Evolutionary conservation across 2,329 filamentous ascomycete genomes (phyloP), one percentile per base, ranked within the genome.

Genomic region (Botryotinia globosa): DNA sequence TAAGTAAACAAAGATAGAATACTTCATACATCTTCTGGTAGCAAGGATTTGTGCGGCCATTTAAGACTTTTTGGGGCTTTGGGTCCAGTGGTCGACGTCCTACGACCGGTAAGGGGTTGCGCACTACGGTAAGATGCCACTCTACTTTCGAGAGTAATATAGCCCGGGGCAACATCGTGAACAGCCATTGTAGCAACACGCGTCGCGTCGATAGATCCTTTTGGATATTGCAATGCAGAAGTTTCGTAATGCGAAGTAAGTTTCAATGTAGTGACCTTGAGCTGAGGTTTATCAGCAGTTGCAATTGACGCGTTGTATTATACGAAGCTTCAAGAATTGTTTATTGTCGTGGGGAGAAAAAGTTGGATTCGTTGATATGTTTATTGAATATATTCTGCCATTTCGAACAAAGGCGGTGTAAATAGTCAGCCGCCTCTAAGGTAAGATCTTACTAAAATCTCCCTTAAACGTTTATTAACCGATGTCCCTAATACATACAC

Each of bases 11-110:
- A 32, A 45, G 14, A 32, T 42, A n/a, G 29, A 68, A 48, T 29
- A 58, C 18, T n/a, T 22, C 67, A 54, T 84, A 93, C 92, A 76
- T 91, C 88, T 76, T 88, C 86, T 20, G 91, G 86, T 1, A 88
- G 85, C 1, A 93, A 89, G 42, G 83, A 86, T 75, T 88, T 86
- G 81, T 97, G 93, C 34, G 95, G 94, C 96, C 96, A 99, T 81
- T 87, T 84, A 64, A 87, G 83, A 70, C 85, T 80, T 80, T 91
- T 91, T 73, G 84, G 80, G 61, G 84, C 85, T 79, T 88, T 87
- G 71, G 89, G 85, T 73, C 85, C 87, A 74, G 89, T 85, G 73
- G 86, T 88, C 20, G 93, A 96, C 44, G 88, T 86, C 80, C 92
- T 88, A 78, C 93, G 90, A 81, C 93, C 93, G 58, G 87, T 83